phyloP scores from a whole-genome alignment of 257 asterid species.

The Capsicum chinense region DNA sequence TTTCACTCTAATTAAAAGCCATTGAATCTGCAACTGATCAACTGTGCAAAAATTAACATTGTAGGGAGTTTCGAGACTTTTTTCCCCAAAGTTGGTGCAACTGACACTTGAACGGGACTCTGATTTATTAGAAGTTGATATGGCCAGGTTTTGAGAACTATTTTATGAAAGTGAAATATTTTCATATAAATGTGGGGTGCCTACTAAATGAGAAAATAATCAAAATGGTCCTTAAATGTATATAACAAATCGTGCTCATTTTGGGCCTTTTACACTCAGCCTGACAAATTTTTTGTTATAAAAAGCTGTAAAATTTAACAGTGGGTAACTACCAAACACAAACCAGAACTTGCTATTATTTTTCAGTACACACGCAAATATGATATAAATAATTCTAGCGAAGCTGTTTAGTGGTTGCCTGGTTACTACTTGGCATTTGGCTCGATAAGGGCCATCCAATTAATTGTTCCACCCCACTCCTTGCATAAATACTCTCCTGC shows the following conservation, averaged over 20 bases:
- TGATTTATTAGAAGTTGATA: background rate
- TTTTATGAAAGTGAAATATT: background rate
- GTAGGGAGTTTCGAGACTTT: background rate
- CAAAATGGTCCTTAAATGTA: too few species aligned
- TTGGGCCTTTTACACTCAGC: too few species aligned
- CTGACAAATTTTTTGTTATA: too few species aligned
- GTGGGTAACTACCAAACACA: background rate
- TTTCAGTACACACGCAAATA: background rate
- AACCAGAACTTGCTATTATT: background rate
- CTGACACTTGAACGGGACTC: background rate
- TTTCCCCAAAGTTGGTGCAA: background rate
- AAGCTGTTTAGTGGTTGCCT: background rate
- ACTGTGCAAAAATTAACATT: background rate
- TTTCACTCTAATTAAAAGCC: background rate
- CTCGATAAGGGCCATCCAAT: conserved; percentile 9
- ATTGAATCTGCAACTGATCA: background rate
- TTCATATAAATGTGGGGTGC: background rate
- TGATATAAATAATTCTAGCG: background rate
- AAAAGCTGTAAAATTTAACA: too few species aligned
- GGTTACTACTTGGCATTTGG: background rate
- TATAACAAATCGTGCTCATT: too few species aligned
- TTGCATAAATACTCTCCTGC: background rate
- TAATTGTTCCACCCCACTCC: background rate
- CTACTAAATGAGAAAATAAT: too few species aligned
- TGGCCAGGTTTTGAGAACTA: background rate